These are phyloP conservation scores for Hypoxylon rickii DNA, from an alignment of 495 filamentous ascomycete species.

Conservation along the genomic window DNA sequence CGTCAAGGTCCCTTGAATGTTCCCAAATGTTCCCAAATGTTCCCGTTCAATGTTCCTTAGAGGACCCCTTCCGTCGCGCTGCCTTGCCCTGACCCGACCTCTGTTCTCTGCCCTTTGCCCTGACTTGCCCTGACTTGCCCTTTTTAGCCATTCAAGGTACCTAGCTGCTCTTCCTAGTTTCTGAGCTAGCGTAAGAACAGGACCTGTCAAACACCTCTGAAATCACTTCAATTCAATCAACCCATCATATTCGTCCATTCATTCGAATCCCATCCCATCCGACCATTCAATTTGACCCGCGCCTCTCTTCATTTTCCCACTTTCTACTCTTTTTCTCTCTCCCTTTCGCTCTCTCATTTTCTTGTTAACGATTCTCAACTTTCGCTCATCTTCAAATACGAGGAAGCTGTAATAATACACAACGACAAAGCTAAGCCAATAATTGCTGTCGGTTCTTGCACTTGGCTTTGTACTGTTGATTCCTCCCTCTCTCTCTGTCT, in stretches of 20 bases:
- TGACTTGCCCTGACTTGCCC: neutral
- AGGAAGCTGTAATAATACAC: slow-evolving; percentile 1
- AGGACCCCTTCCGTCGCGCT: neutral
- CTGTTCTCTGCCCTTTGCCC: no score
- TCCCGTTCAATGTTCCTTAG: neutral
- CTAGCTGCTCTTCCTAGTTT: neutral
- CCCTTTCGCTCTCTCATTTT: slow-evolving; percentile 10
- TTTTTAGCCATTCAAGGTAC: neutral
- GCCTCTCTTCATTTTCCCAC: slow-evolving; percentile 11
- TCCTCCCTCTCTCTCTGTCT: slow-evolving; percentile 8
- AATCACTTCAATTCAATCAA: slow-evolving; percentile 36
- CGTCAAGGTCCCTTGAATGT: neutral
- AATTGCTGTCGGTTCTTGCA: slow-evolving; percentile 9
- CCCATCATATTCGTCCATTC: slow-evolving; percentile 32
- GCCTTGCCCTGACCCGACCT: no score
- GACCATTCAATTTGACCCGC: slow-evolving; percentile 31
- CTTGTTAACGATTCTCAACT: slow-evolving; percentile 15
- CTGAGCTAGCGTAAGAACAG: slow-evolving; percentile 8
- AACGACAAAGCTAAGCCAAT: slow-evolving; percentile 18
- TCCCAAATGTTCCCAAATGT: no score
- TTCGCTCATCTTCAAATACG: slow-evolving; percentile 26
- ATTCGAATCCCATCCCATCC: slow-evolving; percentile 35
- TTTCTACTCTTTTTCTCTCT: slow-evolving; percentile 10
- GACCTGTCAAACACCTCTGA: slow-evolving; percentile 35
- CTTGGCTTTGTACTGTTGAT: slow-evolving; percentile 21